A percentile compares a stretch with the other conserved stretches of the same genome.
Evolutionary conservation across 169 alveolate genomes (phyloP).

Genomic region (Plasmodium adleri): DNA sequence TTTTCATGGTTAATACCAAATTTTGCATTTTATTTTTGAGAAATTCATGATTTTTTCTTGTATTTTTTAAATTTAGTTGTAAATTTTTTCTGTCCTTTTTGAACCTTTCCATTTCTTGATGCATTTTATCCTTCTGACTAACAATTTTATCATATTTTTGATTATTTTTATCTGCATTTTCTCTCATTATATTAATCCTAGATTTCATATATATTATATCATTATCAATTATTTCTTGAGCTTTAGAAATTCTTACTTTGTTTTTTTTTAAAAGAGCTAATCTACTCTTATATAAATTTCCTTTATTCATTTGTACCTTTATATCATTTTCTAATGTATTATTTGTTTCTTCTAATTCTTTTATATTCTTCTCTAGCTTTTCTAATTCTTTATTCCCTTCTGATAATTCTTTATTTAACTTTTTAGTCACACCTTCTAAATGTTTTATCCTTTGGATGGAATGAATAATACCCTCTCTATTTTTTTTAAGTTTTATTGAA

Average conservation of each 20-base stretch:
- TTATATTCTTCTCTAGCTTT: slow-evolving; percentile 43
- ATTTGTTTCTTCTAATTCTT: slow-evolving; percentile 21
- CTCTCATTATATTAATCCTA: slow-evolving; percentile 36
- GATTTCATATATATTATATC: slow-evolving; percentile 57
- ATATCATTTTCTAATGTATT: slow-evolving; percentile 22
- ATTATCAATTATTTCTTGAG: slow-evolving; percentile 40
- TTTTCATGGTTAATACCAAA: slow-evolving; percentile 19
- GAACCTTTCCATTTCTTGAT: slow-evolving; percentile 55
- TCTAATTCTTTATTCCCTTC: slow-evolving; percentile 60
- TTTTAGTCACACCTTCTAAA: slow-evolving; percentile 17
- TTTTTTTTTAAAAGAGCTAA: slow-evolving; percentile 53
- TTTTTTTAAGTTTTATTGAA: slow-evolving; percentile 38
- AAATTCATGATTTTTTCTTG: slow-evolving; percentile 23
- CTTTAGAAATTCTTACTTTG: slow-evolving; percentile 17
- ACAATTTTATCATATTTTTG: slow-evolving; percentile 19
- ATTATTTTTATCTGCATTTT: slow-evolving; percentile 19
- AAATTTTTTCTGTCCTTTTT: slow-evolving; percentile 47
- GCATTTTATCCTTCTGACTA: slow-evolving; percentile 59
- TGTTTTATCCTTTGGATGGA: slow-evolving; percentile 26
- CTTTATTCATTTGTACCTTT: slow-evolving; percentile 21
- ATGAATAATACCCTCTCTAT: slow-evolving; percentile 68
- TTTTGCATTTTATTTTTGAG: slow-evolving; percentile 65
- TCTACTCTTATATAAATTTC: slow-evolving; percentile 31
- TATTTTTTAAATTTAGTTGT: slow-evolving; percentile 36
- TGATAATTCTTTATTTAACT: slow-evolving; percentile 33